Evolutionary conservation across 108 stramenopile genomes (phyloP), one percentile per base, ranked within the genome.

Genomic region (Thalassiosira profunda): DNA sequence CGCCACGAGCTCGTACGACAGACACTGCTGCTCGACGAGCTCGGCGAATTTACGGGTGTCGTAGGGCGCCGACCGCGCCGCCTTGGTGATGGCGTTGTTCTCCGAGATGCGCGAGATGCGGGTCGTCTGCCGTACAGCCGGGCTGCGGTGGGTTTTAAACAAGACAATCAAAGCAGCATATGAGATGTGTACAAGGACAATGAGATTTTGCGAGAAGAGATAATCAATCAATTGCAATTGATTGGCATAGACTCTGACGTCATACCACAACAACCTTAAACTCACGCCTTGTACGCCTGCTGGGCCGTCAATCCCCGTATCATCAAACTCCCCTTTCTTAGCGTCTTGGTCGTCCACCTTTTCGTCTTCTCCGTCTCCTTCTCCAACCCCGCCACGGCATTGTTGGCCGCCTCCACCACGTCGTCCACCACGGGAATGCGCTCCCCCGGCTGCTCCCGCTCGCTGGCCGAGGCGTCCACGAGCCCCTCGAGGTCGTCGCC

Each of bases 1-100:
- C n/a, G 72, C 51, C 18, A 84, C 29, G 10, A 70, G 41, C n/a
- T 56, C 38, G 49, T 68, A 84, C n/a, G 56, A 72, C 25, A 72
- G 84, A 30, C 57, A 81, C 11, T 18, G 68, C 36, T 41, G 25
- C 37, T 31, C 10, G 14, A 76, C 61, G 21, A 76, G 55, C 2
- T 69, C 26, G 10, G 28, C 12, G 20, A 79, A 38, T 46, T 49
- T 45, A 7, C 33, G 44, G 2, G 57, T 60, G 41, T 81, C 85
- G 65, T 81, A 77, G 15, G 26, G 41, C 9, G 0, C 23, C 5
- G 1, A 42, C 35, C 14, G 45, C 24, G 54, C 33, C 12, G 48
- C 7, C 11, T 29, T 4, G 20, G 15, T 58, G 3, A 33, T 31
- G 9, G 49, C 40, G 31, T n/a, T 52, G 21, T 46, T 18, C 23